Evolutionary conservation across 148 eudicot species (phyloP).

Genomic region (Camellia lanceoleosa): DNA sequence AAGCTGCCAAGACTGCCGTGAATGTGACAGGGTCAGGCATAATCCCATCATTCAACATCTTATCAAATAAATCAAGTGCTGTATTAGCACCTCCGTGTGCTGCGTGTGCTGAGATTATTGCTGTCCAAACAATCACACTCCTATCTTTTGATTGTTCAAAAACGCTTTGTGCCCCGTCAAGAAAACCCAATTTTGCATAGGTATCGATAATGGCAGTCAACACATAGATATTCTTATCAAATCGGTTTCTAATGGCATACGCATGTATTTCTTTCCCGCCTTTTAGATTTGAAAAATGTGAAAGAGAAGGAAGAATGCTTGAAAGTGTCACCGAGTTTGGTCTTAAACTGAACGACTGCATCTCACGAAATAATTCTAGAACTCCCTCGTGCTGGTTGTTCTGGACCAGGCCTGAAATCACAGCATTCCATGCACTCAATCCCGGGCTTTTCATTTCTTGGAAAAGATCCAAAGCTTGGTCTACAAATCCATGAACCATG

Average conservation of each 20-base stretch:
- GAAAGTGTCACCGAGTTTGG: slow-evolving; percentile 65
- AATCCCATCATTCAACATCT: slow-evolving; percentile 44
- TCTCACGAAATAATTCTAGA: slow-evolving; percentile 38
- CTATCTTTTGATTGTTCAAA: slow-evolving; percentile 45
- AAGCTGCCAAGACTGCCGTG: slow-evolving; percentile 56
- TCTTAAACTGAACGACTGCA: slow-evolving; percentile 39
- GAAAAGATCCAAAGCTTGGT: slow-evolving; percentile 49
- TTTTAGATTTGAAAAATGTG: slow-evolving; percentile 39
- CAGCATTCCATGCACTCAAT: slow-evolving; percentile 64
- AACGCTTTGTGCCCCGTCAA: slow-evolving; percentile 39
- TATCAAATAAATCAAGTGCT: slow-evolving; percentile 39
- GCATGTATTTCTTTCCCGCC: slow-evolving; percentile 57
- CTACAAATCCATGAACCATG: slow-evolving; percentile 63
- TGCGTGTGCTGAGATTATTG: slow-evolving; percentile 66
- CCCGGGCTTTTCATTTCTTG: slow-evolving; percentile 39
- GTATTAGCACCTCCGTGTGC: slow-evolving; percentile 46
- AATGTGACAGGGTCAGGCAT: slow-evolving; percentile 61
- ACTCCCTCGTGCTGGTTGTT: slow-evolving; percentile 41
- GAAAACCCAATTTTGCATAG: slow-evolving; percentile 60
- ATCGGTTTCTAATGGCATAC: slow-evolving; percentile 48
- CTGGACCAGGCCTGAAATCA: slow-evolving; percentile 55
- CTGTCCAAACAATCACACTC: slow-evolving; percentile 65
- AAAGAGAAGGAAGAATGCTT: slow-evolving; percentile 53
- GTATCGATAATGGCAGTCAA: slow-evolving; percentile 50
- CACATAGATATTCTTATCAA: slow-evolving; percentile 45